Base-by-base conservation (phyloP, 192 early-diverging fungal species). In the Coemansia sp. region DNA sequence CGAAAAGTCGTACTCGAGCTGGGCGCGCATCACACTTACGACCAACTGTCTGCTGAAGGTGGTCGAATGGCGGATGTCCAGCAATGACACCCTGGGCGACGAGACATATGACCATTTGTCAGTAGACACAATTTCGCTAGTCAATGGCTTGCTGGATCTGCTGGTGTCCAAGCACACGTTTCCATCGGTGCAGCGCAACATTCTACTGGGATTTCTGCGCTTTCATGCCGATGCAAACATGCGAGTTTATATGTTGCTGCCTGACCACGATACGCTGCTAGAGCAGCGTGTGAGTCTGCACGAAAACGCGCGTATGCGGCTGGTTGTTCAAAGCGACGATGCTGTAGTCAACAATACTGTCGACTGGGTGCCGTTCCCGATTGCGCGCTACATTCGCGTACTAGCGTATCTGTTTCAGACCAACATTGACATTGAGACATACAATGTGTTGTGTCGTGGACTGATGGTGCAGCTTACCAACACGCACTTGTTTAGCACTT, bases 351-450 rank as follows among this genome's bases (percentile, higher is more conserved):
- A 42, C 48, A 42, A 36, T 14, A 44, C n/a, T 9, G 37, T 34
- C 18, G 61, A 51, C 46, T 25, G 46, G 48, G 59, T 62, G 21
- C 76, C 56, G 51, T 79, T 83, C 65, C 84, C 83, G 56, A 81
- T 89, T 10, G 56, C 62, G 24, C 62, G 83, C 25, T 90, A 92
- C 59, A 69, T 91, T 34, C 82, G 59, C 5, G 67, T 82, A 5
- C 60, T 93, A 52, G 58, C 83, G 15, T 62, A 76, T 7, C 80
- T 91, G 57, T 67, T 97, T 9, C 76, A 82, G 24, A 81, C 86
- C n/a, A 90, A 90, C 40, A 70, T 74, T 11, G 76, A 88, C 31
- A 89, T 89, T 78, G 84, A 90, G 24, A 82, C 93, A 1, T 91
- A 87, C 68, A 84, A 76, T 9, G 81, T 85, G 25, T 84, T 92